Evolutionary conservation across 1,284 basidiomycete genomes (phyloP).

Genomic region (Ustilago sp.): DNA sequence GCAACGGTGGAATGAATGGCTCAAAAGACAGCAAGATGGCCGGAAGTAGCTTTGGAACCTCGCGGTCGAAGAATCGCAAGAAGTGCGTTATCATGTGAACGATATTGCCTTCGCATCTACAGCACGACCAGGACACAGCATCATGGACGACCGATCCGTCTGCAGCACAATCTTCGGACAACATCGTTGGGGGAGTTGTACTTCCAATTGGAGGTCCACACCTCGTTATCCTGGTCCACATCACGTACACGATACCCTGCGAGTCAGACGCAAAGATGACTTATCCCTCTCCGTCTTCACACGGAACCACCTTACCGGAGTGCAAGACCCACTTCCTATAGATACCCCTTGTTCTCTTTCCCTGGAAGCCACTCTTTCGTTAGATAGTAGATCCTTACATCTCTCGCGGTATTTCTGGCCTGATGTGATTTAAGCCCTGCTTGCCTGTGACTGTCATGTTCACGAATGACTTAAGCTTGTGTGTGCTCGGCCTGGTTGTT

Average conservation of each 20-base stretch:
- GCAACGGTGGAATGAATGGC: constrained; percentile 6
- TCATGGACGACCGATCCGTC: neutral
- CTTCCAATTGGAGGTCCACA: no score
- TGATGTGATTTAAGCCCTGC: neutral
- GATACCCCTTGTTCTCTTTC: constrained; percentile 19
- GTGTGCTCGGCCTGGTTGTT: neutral
- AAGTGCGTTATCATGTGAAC: constrained; percentile 56
- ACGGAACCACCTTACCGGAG: constrained; percentile 14
- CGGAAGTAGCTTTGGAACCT: constrained; percentile 21
- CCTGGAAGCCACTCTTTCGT: neutral
- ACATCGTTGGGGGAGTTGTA: no score
- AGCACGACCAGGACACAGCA: no score
- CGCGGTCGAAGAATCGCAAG: constrained; percentile 30
- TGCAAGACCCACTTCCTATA: constrained; percentile 12
- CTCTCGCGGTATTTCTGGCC: neutral
- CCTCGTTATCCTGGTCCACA: neutral
- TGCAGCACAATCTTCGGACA: no score
- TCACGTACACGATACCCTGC: constrained; percentile 2
- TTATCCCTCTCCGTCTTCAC: no score
- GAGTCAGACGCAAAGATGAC: no score
- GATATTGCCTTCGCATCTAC: neutral
- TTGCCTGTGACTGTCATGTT: no score
- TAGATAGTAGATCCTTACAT: neutral
- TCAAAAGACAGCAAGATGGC: constrained; percentile 14
- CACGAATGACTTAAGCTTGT: neutral